Base-by-base conservation (phyloP, 2,329 filamentous ascomycete genomes). In the Pseudocercospora cruenta region DNA sequence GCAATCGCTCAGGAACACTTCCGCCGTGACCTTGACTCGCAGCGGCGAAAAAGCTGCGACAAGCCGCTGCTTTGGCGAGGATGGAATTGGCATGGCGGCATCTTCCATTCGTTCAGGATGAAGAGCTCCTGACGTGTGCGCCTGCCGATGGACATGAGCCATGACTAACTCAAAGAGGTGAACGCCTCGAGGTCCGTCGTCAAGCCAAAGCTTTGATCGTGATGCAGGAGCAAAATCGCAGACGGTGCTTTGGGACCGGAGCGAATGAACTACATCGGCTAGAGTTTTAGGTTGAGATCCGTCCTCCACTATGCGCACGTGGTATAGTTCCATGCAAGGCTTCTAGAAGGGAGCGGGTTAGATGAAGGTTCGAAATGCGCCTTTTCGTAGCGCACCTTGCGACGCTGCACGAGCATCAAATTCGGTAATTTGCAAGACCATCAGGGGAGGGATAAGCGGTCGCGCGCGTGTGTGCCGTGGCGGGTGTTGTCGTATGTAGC, bases 201-300 rank as follows among this genome's bases (percentile, higher is more conserved):
- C 14, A 33, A 55, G 51, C 26, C 24, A 55, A 28, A 31, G 51
- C 24, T 55, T 55, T 28, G 12, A 55, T 55, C 3, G 51, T 26
- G 24, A 31, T 26, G 24, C 12, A 28, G 24, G 51, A 26, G 24
- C 51, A 55, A 26, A 55, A 19, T 28, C 12, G 51, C 24, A 26
- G 24, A 55, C 16, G 24, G 26, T 26, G 24, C 22, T 31, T n/a
- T 39, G 16, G 55, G n/a, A 24, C 7, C 6, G n/a, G 28, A 24
- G 33, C 31, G 31, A 24, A 58, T 58, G 31, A 19, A 28, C 7
- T 14, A 58, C 28, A 24, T 58, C 14, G 26, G 31, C 55, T 58
- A 43, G 16, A 43, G 19, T 19, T 58, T 58, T 58, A 58, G 55
- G 55, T 58, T 58, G 31, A 58, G 55, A 58, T 58, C 31, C 31